Evolutionary conservation across 2,329 filamentous ascomycete genomes (phyloP), one percentile per base, ranked within the genome.

Genomic region (Neonectria magnoliae): DNA sequence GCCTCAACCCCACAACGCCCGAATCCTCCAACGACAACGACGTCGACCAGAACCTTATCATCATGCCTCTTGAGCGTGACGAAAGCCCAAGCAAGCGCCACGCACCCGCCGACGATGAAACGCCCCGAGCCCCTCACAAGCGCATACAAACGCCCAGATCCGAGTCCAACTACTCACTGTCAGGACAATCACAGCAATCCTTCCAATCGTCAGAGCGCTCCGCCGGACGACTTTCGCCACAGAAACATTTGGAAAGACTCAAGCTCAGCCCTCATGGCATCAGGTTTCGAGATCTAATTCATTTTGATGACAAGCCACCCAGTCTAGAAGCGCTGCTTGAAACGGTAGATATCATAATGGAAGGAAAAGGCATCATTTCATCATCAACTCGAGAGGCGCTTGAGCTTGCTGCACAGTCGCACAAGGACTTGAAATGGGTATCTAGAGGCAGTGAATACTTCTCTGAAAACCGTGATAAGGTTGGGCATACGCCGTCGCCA

Each of bases 401-500:
- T 14, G 27, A 31, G 7, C 16, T 25, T 18, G 55, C 41, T 44
- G 54, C 54, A 4, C 27, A 47, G 22, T 18, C 27, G 16, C 33
- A 38, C 27, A 33, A 36, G n/a, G 54, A 42, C 29, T 42, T 48
- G 16, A 31, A 25, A 41, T 54, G 44, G 62, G 62, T 31, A 20
- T 22, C 31, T 2, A 29, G 54, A 53, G 45, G 54, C 20, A 41
- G 22, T 29, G 8, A 50, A 2, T 61, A 62, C 41, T 67, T 62
- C 16, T 65, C 45, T 6, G 29, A 33, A 1, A 29, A 53, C 9
- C 51, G 58, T 22, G 59, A 62, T 8, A 11, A n/a, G 0, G 33
- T 67, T 13, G 62, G 65, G 6, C 62, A 57, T 22, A 67, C 62
- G 3, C 62, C 65, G 2, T 54, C 58, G 2, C 58, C 41, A 5